phyloP scores from a whole-genome alignment of 495 filamentous ascomycete genomes.

The Penicillium nucicola region DNA sequence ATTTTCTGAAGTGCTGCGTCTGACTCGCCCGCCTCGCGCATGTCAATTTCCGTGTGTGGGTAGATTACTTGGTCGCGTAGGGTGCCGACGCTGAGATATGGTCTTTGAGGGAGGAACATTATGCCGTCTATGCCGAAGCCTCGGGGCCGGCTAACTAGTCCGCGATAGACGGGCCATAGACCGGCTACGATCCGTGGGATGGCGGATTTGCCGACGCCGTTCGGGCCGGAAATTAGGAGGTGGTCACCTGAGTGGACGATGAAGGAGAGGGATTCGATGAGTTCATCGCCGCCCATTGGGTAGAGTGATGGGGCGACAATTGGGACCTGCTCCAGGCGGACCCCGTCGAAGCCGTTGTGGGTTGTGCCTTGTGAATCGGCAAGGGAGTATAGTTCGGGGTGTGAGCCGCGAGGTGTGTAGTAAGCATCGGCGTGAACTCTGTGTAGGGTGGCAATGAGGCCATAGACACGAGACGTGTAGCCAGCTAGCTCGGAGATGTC shows the following conservation, averaged over 20 bases:
- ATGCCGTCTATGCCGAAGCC: conserved; percentile 80
- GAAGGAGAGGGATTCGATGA: conserved; percentile 84
- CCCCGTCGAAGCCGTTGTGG: conserved; percentile 90
- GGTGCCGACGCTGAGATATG: conserved; percentile 93
- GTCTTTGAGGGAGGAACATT: conserved; percentile 96
- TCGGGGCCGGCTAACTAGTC: conserved; percentile 82
- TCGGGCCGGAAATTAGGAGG: conserved; percentile 89
- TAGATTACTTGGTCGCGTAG: conserved; percentile 98
- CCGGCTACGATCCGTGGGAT: conserved; percentile 88
- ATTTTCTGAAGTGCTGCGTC: conserved; percentile 73
- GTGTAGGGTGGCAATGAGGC: conserved; percentile 89
- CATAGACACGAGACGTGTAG: conserved; percentile 95
- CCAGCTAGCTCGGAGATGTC: conserved; percentile 92
- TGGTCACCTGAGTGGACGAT: conserved; percentile 89
- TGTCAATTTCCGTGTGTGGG: conserved; percentile 89
- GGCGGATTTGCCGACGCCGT: conserved; percentile 90
- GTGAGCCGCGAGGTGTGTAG: conserved; percentile 60
- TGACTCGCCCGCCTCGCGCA: conserved; percentile 73
- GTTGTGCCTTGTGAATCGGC: conserved; percentile 89
- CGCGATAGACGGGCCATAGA: conserved; percentile 94
- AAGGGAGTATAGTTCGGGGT: conserved; percentile 79
- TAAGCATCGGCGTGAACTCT: conserved; percentile 90
- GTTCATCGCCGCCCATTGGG: conserved; percentile 82
- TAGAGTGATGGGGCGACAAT: conserved; percentile 78
- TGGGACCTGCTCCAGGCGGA: conserved; percentile 90